phyloP scores from a whole-genome alignment of 495 filamentous ascomycete genomes.

The Cudoniella acicularis region DNA sequence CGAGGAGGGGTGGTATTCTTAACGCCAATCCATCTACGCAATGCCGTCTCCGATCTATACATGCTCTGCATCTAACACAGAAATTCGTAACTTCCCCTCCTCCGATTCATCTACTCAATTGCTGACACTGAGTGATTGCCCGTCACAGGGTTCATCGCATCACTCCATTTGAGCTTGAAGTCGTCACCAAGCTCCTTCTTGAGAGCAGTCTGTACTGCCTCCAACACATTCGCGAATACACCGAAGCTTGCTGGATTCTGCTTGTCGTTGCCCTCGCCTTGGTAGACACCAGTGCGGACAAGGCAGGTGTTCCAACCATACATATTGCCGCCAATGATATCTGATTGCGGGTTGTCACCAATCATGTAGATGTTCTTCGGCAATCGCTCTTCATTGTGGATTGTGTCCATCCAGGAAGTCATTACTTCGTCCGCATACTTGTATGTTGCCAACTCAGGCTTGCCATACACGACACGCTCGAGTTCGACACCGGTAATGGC shows the following conservation, averaged over 20 bases:
- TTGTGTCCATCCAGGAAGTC: conserved; percentile 47
- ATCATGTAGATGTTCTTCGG: conserved; percentile 82
- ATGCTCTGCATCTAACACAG: not conserved
- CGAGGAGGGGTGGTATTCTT: not conserved
- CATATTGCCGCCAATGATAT: conserved; percentile 81
- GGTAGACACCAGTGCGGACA: conserved; percentile 79
- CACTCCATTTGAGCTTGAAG: conserved; percentile 55
- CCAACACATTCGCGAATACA: conserved; percentile 52
- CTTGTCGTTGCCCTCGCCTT: conserved; percentile 46
- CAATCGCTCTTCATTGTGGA: conserved; percentile 30
- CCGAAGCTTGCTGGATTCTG: conserved; percentile 56
- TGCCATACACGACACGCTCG: conserved; percentile 67
- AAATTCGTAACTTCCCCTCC: conserved; percentile 8
- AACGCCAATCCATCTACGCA: not conserved
- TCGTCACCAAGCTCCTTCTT: conserved; percentile 54
- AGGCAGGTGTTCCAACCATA: conserved; percentile 79
- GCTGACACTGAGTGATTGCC: conserved; percentile 16
- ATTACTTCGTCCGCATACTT: conserved; percentile 76
- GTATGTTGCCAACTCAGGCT: conserved; percentile 77
- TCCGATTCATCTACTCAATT: conserved; percentile 14
- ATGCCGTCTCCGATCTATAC: not conserved
- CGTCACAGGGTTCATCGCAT: conserved; percentile 28
- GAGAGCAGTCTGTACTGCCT: conserved; percentile 50
- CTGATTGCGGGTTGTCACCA: conserved; percentile 88
- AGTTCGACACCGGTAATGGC: conserved; percentile 67